phyloP scores from a whole-genome alignment of 2,329 filamentous ascomycete species.

The Huntiella decipiens region DNA sequence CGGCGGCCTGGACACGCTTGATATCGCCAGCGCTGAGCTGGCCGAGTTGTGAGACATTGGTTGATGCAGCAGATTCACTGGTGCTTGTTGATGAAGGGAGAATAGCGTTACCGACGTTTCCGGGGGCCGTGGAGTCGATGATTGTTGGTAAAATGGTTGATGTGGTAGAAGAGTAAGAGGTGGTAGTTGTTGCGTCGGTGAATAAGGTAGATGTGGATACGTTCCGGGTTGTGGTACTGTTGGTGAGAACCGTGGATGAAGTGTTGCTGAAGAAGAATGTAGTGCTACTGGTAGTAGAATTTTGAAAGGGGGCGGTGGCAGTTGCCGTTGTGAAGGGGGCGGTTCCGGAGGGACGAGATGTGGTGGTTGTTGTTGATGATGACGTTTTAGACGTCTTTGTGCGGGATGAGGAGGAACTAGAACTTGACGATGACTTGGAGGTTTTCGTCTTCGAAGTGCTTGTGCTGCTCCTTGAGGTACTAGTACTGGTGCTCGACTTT shows the following conservation, averaged over 20 bases:
- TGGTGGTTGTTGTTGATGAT: not conserved
- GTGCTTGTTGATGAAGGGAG: conserved; percentile 1
- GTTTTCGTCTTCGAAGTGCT: not conserved
- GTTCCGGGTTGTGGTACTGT: not conserved
- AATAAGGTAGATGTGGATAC: not conserved
- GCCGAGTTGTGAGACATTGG: conserved; percentile 10
- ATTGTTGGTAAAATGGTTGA: conserved; percentile 5
- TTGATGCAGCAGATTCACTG: conserved; percentile 5
- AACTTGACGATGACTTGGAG: conserved; percentile 1
- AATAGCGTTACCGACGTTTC: conserved; percentile 12
- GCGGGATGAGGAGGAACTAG: not conserved
- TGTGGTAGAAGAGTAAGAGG: not conserved
- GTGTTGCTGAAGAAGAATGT: conserved; percentile 6
- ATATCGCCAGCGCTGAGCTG: conserved; percentile 13
- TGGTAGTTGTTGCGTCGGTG: not conserved
- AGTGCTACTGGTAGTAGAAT: not conserved
- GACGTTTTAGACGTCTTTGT: not conserved
- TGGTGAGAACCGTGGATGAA: not conserved
- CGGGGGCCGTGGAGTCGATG: conserved; percentile 8
- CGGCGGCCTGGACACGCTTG: conserved; percentile 14
- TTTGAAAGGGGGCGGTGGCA: not conserved
- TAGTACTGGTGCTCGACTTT: not conserved
- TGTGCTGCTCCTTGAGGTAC: not conserved
- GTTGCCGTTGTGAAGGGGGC: not conserved
- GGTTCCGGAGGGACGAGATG: not conserved